phyloP scores from a whole-genome alignment of 1,284 basidiomycete genomes.

The Mycena sp. region DNA sequence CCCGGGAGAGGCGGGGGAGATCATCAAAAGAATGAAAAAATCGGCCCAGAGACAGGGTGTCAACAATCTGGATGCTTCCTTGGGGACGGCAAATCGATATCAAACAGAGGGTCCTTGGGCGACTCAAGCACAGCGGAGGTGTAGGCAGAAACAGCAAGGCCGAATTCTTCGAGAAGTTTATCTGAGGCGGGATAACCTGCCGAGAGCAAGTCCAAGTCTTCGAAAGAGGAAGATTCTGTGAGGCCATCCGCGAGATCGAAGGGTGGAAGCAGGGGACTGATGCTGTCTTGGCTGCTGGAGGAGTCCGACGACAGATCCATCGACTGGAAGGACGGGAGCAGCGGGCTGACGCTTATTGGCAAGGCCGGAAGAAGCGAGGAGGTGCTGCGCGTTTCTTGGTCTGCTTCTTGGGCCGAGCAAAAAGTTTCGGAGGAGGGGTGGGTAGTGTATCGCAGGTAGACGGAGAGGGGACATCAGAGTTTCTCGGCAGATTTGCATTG shows the following conservation, averaged over 20 bases:
- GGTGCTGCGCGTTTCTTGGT: not conserved
- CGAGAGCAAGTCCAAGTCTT: constrained; percentile 5
- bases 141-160: not conserved
- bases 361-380: not conserved
- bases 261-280: constrained; percentile 3
- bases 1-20: constrained; percentile 47
- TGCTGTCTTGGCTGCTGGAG: constrained; percentile 14
- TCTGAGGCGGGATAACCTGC: constrained; percentile 12
- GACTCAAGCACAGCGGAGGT: not conserved
- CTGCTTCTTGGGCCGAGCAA: too few relatives aligned
- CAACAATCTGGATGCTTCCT: too few relatives aligned
- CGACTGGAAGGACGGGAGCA: constrained; percentile 3
- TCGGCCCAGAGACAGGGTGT: too few relatives aligned
- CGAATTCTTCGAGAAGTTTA: constrained; percentile 10
- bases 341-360: constrained; percentile 1
- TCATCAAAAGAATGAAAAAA: constrained; percentile 39
- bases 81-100: too few relatives aligned
- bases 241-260: constrained; percentile 13
- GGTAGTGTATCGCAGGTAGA: not conserved
- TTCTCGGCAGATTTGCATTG: too few relatives aligned
- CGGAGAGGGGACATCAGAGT: not conserved
- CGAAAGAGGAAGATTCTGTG: constrained; percentile 17
- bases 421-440: not conserved
- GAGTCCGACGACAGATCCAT: constrained; percentile 16
- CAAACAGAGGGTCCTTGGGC: constrained; percentile 1